A percentile compares a stretch with the other conserved stretches of the same genome.
Conservation (phyloP, 2,329 filamentous ascomycete species). For the Scopulariopsis brevicaulis region DNA sequence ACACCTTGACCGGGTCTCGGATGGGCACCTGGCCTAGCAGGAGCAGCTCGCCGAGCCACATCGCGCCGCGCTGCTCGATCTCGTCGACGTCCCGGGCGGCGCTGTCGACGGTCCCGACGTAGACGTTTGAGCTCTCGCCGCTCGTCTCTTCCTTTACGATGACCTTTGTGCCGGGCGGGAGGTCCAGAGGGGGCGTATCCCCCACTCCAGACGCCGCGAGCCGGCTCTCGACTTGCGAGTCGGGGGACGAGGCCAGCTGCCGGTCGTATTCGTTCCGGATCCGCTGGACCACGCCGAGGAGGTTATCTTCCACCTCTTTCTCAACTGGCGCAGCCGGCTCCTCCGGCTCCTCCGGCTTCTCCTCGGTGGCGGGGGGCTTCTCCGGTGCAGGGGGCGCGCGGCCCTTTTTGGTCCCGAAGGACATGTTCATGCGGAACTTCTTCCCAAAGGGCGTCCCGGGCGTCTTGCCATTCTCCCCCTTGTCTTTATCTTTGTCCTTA, state of each 20-base stretch:
- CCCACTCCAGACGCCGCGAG: constrained; percentile 59
- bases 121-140: constrained; percentile 70
- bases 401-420: constrained; percentile 76
- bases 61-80: constrained; percentile 76
- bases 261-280: constrained; percentile 66
- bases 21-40: constrained; percentile 69
- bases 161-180: constrained; percentile 54
- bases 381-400: constrained; percentile 54
- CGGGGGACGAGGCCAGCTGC: constrained; percentile 43
- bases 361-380: constrained; percentile 63
- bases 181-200: constrained; percentile 67
- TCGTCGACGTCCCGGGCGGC: constrained; percentile 68
- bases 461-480: constrained; percentile 43
- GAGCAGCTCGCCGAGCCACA: constrained; percentile 86
- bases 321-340: constrained; percentile 50
- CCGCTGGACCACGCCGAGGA: constrained; percentile 60
- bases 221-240: constrained; percentile 44
- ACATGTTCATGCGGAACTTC: constrained; percentile 65
- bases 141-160: constrained; percentile 60
- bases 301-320: constrained; percentile 64
- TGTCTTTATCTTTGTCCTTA: constrained; percentile 37
- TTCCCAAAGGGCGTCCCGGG: constrained; percentile 62
- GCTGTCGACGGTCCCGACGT: constrained; percentile 74
- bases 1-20: constrained; percentile 95
- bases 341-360: constrained; percentile 58